Conservation (phyloP, 2,329 filamentous ascomycete genomes). For the Dactylellina leptospora region DNA sequence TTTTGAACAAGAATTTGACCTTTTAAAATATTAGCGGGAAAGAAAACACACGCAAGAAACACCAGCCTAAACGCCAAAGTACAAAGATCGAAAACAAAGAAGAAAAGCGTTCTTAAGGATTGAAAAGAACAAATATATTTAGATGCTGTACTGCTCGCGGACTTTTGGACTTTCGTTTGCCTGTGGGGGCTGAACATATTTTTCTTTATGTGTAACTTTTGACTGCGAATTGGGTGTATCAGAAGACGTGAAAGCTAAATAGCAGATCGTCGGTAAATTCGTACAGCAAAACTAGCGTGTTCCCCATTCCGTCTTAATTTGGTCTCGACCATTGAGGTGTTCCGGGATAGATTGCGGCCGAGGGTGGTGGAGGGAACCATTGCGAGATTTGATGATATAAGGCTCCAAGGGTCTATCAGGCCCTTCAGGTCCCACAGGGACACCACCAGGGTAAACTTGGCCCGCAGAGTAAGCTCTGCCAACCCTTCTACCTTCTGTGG, state of each 20-base stretch:
- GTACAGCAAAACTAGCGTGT: constrained; percentile 31
- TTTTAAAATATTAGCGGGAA: constrained; percentile 8
- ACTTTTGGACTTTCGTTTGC: constrained; percentile 49
- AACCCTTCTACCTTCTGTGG: constrained; percentile 40
- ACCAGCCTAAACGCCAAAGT: constrained; percentile 41
- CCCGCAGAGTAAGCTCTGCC: constrained; percentile 46
- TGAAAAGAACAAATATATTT: constrained; percentile 11
- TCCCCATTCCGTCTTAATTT: constrained; percentile 48
- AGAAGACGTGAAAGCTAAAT: constrained; percentile 25
- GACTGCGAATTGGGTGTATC: constrained; percentile 21
- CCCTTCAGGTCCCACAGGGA: constrained; percentile 34
- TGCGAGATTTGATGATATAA: constrained; percentile 48
- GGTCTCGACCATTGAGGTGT: constrained; percentile 39
- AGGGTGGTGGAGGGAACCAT: constrained; percentile 44
- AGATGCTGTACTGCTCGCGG: constrained; percentile 17
- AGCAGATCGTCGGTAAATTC: constrained; percentile 47
- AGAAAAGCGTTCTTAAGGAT: constrained; percentile 24
- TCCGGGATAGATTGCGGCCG: constrained; percentile 44
- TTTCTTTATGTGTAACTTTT: constrained; percentile 45
- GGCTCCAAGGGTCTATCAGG: constrained; percentile 42
- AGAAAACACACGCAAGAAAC: constrained; percentile 20
- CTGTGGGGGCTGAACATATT: constrained; percentile 42
- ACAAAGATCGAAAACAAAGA: constrained; percentile 4
- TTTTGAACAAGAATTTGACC: constrained; percentile 49
- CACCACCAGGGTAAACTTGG: constrained; percentile 46